Conservation (phyloP, 768 basidiomycete genomes). For the Macrocybe gigantea region DNA sequence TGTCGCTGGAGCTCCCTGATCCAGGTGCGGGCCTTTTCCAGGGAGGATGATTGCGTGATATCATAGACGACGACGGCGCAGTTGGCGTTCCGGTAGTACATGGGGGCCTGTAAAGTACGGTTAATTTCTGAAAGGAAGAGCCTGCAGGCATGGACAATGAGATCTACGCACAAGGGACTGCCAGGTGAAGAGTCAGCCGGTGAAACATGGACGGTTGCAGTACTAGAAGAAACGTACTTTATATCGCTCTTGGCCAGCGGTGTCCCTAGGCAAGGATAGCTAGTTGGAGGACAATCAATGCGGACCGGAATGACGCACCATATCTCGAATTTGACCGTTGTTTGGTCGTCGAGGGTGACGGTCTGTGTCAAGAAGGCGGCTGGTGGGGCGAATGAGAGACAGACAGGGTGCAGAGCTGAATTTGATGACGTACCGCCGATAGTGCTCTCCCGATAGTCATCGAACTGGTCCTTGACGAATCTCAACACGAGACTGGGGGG, state of each 20-base stretch:
- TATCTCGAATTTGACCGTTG: conserved; percentile 96
- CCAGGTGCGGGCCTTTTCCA: conserved; percentile 96
- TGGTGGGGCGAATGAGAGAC: conserved; percentile 22
- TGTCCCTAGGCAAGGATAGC: conserved; percentile 58
- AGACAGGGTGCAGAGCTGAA: neutral
- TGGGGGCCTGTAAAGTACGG: conserved; percentile 58
- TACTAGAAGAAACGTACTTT: conserved; percentile 45
- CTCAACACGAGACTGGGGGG: conserved; percentile 76
- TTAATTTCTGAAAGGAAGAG: conserved; percentile 4
- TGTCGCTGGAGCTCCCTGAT: conserved; percentile 95
- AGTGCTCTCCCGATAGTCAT: conserved; percentile 92
- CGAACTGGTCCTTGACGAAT: conserved; percentile 96
- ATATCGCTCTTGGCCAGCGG: conserved; percentile 93
- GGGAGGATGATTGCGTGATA: conserved; percentile 86
- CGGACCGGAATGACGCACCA: conserved; percentile 50
- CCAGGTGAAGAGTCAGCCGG: neutral
- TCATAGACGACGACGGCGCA: conserved; percentile 95
- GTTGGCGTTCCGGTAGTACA: conserved; percentile 96
- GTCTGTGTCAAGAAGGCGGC: conserved; percentile 99
- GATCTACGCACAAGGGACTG: conserved; percentile 6
- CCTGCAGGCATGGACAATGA: conserved; percentile 14
- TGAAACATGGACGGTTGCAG: neutral
- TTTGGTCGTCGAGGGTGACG: conserved; percentile 82
- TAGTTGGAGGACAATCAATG: conserved; percentile 2
- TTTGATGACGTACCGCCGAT: conserved; percentile 64